Evolutionary conservation across 805 yeast genomes (phyloP), one percentile per base, ranked within the genome.

Genomic region (Ogataea trehalophila): DNA sequence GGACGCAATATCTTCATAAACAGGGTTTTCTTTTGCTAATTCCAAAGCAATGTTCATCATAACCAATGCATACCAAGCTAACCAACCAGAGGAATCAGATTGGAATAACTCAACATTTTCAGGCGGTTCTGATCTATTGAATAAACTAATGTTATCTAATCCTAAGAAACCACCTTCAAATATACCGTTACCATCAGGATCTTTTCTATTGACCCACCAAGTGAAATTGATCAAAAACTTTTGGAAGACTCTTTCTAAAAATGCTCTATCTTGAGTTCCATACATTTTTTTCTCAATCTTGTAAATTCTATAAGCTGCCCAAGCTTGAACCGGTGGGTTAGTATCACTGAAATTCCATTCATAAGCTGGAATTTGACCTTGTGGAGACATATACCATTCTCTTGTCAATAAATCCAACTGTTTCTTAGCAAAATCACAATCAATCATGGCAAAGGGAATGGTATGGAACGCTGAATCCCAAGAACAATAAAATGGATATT

Each of bases 391-490:
- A 63, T 90, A 90, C 97, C 97, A 90, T 68, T 90, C 97, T 61
- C 96, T 77, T 31, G 95, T 85, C 63, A 90, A 71, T 48, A 90
- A 71, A 63, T 85, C 95, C 56, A 90, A 75, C 69, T 90, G 97
- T 57, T 80, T 83, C 66, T 90, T 90, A 34, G 97, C 95, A 70
- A 87, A 90, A 46, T 79, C 88, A 1, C 96, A 96, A 65, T 90
- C 97, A 60, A 90, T 81, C 90, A 90, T 87, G 5, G 96, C 92
- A 52, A 90, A 70, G 13, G 97, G 96, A 56, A 90, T 79, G 58
- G 96, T 87, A 68, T 90, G 97, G 80, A 90, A 90, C 0, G 96
- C 95, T 5, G 95, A 84, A 67, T 90, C 97, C 97, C 97, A 90
- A 4, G 96, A 92, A 15, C 97, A 96, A 65, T 90, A 90, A 65